Evolutionary conservation across 257 asterid genomes (phyloP).

Genomic region (Paulownia fortunei): DNA sequence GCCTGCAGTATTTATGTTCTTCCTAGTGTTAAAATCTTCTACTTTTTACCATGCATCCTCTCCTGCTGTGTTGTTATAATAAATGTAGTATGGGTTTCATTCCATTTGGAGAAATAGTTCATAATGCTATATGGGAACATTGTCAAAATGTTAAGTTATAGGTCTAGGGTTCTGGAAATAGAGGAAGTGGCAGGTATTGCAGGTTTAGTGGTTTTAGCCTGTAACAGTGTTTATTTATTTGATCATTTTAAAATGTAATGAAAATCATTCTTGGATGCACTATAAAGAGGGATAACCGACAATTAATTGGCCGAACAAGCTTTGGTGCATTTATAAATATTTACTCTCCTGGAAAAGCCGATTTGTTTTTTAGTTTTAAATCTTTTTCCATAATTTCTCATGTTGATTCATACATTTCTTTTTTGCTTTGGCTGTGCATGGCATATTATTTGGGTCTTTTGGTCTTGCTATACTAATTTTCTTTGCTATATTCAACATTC

Average conservation of each 20-base stretch:
- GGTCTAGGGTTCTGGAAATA: neutral
- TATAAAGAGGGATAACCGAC: neutral
- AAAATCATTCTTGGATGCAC: neutral
- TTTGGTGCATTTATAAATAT: neutral
- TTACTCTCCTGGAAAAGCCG: neutral
- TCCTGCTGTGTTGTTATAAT: conserved; percentile 16
- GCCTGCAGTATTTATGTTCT: conserved; percentile 17
- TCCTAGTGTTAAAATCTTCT: conserved; percentile 23
- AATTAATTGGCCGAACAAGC: neutral
- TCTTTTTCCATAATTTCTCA: neutral
- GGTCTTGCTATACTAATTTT: neutral
- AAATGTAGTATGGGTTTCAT: neutral
- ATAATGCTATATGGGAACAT: neutral
- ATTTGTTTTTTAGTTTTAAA: neutral
- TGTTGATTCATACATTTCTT: neutral
- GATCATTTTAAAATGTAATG: neutral
- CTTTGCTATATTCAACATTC: neutral
- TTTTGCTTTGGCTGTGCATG: neutral
- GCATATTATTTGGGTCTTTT: neutral
- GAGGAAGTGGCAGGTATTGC: neutral
- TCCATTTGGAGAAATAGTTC: neutral
- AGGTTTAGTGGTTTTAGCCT: neutral
- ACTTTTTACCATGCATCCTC: conserved; percentile 8
- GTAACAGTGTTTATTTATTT: neutral
- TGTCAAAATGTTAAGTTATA: neutral